Evolutionary conservation across 106 monocot species (phyloP).

Genomic region (Allium sativum): DNA sequence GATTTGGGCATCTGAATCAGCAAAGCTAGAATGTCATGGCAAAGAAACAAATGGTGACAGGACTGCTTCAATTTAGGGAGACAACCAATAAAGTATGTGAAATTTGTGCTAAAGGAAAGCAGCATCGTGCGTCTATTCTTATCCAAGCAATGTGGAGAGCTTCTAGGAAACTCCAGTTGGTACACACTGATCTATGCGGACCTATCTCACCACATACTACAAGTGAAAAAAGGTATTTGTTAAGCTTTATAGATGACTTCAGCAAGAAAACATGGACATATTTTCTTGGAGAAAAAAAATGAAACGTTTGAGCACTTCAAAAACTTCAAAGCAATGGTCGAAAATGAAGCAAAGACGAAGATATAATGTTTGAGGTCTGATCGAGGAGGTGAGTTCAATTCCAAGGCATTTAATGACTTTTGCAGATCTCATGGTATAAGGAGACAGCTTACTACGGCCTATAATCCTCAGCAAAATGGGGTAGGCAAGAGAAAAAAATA

Average conservation of each 20-base stretch:
- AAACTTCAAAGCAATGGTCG: no score
- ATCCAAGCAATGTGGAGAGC: not conserved
- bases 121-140: not conserved
- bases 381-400: no score
- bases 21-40: not conserved
- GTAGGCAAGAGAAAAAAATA: no score
- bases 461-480: no score
- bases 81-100: not conserved
- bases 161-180: not conserved
- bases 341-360: not conserved
- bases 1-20: conserved; percentile 5
- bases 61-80: not conserved
- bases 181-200: conserved; percentile 13
- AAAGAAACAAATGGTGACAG: not conserved
- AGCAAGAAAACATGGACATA: not conserved
- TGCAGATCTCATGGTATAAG: no score
- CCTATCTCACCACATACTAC: conserved; percentile 8
- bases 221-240: conserved; percentile 4
- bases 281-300: not conserved
- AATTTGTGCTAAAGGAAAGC: not conserved
- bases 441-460: no score
- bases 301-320: no score
- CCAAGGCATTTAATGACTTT: no score
- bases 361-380: conserved; percentile 5
- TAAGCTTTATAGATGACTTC: conserved; percentile 8